A percentile compares a stretch with the other conserved stretches of the same genome.
Conservation (phyloP, 1,139 yeast genomes). For the Sugiyamaella neomexicana region DNA sequence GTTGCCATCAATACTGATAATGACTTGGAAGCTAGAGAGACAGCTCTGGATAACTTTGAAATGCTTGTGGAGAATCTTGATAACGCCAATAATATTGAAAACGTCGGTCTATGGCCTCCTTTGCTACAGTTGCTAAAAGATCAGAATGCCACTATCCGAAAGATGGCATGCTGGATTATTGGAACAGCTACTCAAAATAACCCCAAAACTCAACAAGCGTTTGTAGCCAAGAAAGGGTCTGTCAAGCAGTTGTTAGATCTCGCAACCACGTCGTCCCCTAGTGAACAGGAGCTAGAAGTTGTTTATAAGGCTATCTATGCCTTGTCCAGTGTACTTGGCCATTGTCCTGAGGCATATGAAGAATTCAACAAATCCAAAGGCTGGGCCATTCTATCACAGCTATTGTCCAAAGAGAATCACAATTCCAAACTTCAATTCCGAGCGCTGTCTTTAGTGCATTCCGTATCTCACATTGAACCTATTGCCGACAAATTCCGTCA, state of each 20-base stretch:
- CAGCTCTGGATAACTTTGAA: constrained; percentile 88
- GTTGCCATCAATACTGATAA: constrained; percentile 67
- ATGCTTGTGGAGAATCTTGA: constrained; percentile 92
- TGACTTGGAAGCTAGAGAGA: constrained; percentile 57
- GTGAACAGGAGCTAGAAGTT: constrained; percentile 34
- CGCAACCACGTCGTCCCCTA: constrained; percentile 23
- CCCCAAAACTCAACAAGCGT: constrained; percentile 41
- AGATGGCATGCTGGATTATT: constrained; percentile 67
- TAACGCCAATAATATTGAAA: constrained; percentile 90
- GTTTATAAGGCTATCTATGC: constrained; percentile 75
- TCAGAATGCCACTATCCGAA: constrained; percentile 50
- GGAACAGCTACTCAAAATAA: constrained; percentile 96
- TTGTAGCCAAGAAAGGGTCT: constrained; percentile 31
- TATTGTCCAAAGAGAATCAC: constrained; percentile 30
- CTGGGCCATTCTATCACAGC: constrained; percentile 50
- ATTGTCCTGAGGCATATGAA: constrained; percentile 57
- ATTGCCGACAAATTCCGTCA: constrained; percentile 43
- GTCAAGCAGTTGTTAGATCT: constrained; percentile 31
- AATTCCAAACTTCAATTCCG: constrained; percentile 48
- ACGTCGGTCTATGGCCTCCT: constrained; percentile 76
- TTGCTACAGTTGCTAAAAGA: constrained; percentile 54
- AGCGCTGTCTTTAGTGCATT: constrained; percentile 52
- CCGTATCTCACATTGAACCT: constrained; percentile 56
- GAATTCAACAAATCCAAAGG: constrained; percentile 61
- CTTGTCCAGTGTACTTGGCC: constrained; percentile 70